Conservation (phyloP, 352 stramenopile genomes). For the Phytophthora idaei region DNA sequence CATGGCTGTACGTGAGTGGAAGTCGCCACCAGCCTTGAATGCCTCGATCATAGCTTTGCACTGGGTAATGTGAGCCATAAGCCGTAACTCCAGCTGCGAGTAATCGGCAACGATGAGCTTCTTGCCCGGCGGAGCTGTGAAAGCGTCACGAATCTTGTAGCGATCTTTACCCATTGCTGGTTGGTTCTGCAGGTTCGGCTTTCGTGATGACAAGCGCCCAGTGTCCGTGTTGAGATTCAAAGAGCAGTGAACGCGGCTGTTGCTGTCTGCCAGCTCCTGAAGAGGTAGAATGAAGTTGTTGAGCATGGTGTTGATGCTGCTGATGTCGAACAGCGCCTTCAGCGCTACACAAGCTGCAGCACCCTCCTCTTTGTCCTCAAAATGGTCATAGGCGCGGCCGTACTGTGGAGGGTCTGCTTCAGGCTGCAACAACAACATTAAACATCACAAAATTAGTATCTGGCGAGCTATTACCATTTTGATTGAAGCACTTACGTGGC, state of each 20-base stretch:
- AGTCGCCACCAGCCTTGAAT: conserved; percentile 92
- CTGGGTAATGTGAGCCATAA: conserved; percentile 98
- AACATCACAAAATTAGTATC: conserved; percentile 22
- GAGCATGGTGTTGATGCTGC: conserved; percentile 99
- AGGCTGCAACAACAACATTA: conserved; percentile 44
- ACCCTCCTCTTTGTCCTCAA: conserved; percentile 91
- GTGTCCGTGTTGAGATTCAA: conserved; percentile 99
- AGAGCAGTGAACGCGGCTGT: conserved; percentile 97
- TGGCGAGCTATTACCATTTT: not conserved
- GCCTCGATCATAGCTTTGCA: conserved; percentile 99
- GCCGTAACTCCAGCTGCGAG: conserved; percentile 98
- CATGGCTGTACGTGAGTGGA: conserved; percentile 96
- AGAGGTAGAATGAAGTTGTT: conserved; percentile 96
- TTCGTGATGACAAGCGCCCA: conserved; percentile 95
- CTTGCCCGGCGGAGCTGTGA: conserved; percentile 92
- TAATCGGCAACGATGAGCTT: conserved; percentile 99
- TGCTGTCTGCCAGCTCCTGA: conserved; percentile 92
- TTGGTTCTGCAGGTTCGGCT: conserved; percentile 99
- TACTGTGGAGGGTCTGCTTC: conserved; percentile 78
- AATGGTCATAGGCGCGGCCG: conserved; percentile 92
- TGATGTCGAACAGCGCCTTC: conserved; percentile 95
- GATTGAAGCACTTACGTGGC: conserved; percentile 51
- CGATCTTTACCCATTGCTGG: conserved; percentile 86
- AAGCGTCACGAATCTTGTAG: conserved; percentile 92
- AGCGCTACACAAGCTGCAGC: conserved; percentile 95